Base-by-base conservation (phyloP, 1,284 basidiomycete genomes). In the Malassezia yamatoensis region DNA sequence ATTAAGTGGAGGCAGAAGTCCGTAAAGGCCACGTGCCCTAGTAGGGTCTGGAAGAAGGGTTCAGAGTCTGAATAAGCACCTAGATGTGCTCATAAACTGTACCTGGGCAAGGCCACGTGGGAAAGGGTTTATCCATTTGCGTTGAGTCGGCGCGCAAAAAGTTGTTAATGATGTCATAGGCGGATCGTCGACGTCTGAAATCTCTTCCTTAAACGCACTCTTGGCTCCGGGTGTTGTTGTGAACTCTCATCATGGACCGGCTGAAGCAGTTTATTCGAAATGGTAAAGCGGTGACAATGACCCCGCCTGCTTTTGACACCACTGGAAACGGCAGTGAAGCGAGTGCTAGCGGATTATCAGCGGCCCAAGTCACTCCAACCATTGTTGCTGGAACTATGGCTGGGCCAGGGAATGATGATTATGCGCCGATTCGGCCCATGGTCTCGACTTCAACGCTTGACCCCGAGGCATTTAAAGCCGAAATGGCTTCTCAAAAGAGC, bases 251-350 rank as follows among this genome's bases (percentile, higher is more conserved):
- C 12, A 45, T 67, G 46, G 66, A 68, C 51, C 61, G 70, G 35
- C 64, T 72, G 51, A 68, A 65, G 51, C 63, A 67, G 54, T 64
- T 72, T 37, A 67, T 72, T 48, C 59, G 68, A 46, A 68, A 72
- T 59, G 70, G 68, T 47, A 71, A 70, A 57, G 62, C 65, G 24
- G 24, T 7, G 8, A 51, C 51, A 13, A 34, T 39, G n/a, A 48
- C 49, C n/a, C 16, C 34, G 18, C 18, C 39, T 15, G 56, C 24
- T 7, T 16, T 32, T 5, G 41, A 43, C 13, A 41, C 16, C 16
- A 43, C 20, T 13, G 6, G 12, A 4, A 5, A 13, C 12, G 16
- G 32, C 41, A 45, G 11, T 29, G 43, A 24, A 12, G 21, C 21
- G 8, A 45, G 43, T 33, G 20, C 45, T 9, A 33, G 42, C 18